phyloP scores from a whole-genome alignment of 2,329 filamentous ascomycete genomes.

The Calonectria ilicicola region DNA sequence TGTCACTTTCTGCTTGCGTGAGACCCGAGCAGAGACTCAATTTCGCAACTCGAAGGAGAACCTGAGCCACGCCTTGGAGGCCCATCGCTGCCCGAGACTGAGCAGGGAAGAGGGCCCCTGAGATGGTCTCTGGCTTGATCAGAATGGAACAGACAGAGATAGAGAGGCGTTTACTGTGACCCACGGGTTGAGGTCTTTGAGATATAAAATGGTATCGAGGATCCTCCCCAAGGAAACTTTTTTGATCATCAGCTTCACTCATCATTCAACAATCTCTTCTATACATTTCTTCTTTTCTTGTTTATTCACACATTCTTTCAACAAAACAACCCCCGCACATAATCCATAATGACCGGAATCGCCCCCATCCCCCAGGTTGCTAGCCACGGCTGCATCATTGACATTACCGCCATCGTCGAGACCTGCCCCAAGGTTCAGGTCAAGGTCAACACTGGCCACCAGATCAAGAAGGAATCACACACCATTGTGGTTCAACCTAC shows the following conservation, averaged over 20 bases:
- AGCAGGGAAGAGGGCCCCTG: neutral
- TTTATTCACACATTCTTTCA: constrained; percentile 20
- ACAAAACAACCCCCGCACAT: constrained; percentile 9
- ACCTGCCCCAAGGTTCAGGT: constrained; percentile 38
- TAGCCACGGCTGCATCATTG: constrained; percentile 35
- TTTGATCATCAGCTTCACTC: constrained; percentile 25
- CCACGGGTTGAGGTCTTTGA: neutral
- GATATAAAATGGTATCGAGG: constrained; percentile 24
- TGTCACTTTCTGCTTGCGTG: neutral
- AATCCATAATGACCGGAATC: constrained; percentile 34
- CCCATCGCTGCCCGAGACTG: neutral
- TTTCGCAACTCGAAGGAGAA: neutral
- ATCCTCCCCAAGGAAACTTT: neutral
- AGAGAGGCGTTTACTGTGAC: neutral
- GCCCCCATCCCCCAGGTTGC: constrained; percentile 35
- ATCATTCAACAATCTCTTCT: neutral
- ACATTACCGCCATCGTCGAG: constrained; percentile 36
- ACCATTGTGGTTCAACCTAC: constrained; percentile 36
- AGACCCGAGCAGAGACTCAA: neutral
- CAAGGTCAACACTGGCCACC: constrained; percentile 28
- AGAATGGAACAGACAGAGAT: neutral
- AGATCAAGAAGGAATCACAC: constrained; percentile 33
- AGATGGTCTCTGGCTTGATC: neutral
- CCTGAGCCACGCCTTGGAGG: neutral
- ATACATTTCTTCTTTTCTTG: constrained; percentile 16